phyloP scores from a whole-genome alignment of 2,329 filamentous ascomycete genomes.

The Fusarium sp. region DNA sequence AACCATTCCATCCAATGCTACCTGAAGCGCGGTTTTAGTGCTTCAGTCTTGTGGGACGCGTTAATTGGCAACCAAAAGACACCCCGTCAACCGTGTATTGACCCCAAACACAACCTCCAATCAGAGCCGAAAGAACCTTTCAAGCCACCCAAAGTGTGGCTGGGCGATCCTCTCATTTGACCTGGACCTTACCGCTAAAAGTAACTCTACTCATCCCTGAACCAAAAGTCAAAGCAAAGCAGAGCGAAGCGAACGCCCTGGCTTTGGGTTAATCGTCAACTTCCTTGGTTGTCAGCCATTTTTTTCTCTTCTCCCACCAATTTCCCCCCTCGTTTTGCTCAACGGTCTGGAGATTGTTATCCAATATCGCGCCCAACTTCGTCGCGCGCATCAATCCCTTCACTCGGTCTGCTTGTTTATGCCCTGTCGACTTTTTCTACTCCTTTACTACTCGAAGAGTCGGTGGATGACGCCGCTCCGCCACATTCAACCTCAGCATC shows the following conservation, averaged over 20 bases:
- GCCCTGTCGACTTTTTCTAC: constrained; percentile 34
- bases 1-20: not conserved
- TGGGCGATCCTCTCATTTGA: constrained; percentile 28
- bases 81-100: constrained; percentile 32
- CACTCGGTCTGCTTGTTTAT: constrained; percentile 15
- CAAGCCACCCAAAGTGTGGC: constrained; percentile 39
- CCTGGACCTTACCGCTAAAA: constrained; percentile 24
- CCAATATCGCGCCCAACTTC: constrained; percentile 22
- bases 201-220: constrained; percentile 43
- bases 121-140: constrained; percentile 4
- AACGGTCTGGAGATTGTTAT: constrained; percentile 34
- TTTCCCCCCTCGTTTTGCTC: constrained; percentile 30
- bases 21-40: not conserved
- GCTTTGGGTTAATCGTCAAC: constrained; percentile 42
- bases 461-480: constrained; percentile 42
- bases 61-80: constrained; percentile 28
- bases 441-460: constrained; percentile 36
- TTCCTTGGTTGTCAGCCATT: constrained; percentile 41
- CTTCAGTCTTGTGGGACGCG: constrained; percentile 28
- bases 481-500: constrained; percentile 40
- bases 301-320: constrained; percentile 37
- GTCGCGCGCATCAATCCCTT: constrained; percentile 27
- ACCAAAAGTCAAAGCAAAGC: constrained; percentile 41
- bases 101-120: constrained; percentile 20
- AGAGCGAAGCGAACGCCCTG: not conserved